phyloP scores from a whole-genome alignment of 208 protist genomes.

The Leishmania martiniquensis region DNA sequence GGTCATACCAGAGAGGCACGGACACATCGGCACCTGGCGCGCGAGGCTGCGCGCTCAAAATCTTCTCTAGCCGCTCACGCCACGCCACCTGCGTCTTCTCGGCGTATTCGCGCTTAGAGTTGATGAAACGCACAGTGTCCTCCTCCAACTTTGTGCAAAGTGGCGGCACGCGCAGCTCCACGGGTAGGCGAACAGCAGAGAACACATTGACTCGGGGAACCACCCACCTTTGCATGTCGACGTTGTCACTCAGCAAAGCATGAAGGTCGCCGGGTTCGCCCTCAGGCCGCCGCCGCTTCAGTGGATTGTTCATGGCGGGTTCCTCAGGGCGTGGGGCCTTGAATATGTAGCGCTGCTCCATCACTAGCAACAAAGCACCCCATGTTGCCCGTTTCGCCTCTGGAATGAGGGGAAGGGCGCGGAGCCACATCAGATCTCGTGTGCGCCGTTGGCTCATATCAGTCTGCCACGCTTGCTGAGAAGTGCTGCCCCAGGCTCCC shows the following conservation, averaged over 20 bases:
- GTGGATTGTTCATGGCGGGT: slow-evolving; percentile 1
- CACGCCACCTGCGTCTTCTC: slow-evolving; percentile 55
- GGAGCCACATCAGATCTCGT: slow-evolving; percentile 69
- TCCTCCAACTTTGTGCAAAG: slow-evolving; percentile 50
- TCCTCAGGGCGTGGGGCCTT: slow-evolving; percentile 35
- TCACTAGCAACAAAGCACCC: slow-evolving; percentile 48
- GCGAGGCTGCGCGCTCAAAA: slow-evolving; percentile 15
- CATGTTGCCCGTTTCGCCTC: slow-evolving; percentile 48
- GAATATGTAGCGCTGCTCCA: slow-evolving; percentile 81
- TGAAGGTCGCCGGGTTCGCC: slow-evolving; percentile 17
- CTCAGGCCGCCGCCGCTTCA: slow-evolving; percentile 45
- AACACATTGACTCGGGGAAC: slow-evolving; percentile 62
- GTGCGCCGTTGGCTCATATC: slow-evolving; percentile 47
- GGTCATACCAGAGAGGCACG: slow-evolving; percentile 82
- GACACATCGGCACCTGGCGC: slow-evolving; percentile 13
- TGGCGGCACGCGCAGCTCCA: slow-evolving; percentile 65
- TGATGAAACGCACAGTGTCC: slow-evolving; percentile 56
- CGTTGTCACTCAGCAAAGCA: slow-evolving; percentile 47
- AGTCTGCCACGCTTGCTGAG: slow-evolving; percentile 72
- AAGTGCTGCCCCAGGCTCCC: slow-evolving; percentile 51
- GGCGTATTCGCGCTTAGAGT: slow-evolving; percentile 50
- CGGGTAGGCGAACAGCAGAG: slow-evolving; percentile 52
- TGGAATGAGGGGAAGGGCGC: slow-evolving; percentile 51
- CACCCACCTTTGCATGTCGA: slow-evolving; percentile 52
- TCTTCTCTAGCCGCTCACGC: slow-evolving; percentile 32